phyloP scores from a whole-genome alignment of 352 stramenopile genomes.

The Blastocystis sp. region DNA sequence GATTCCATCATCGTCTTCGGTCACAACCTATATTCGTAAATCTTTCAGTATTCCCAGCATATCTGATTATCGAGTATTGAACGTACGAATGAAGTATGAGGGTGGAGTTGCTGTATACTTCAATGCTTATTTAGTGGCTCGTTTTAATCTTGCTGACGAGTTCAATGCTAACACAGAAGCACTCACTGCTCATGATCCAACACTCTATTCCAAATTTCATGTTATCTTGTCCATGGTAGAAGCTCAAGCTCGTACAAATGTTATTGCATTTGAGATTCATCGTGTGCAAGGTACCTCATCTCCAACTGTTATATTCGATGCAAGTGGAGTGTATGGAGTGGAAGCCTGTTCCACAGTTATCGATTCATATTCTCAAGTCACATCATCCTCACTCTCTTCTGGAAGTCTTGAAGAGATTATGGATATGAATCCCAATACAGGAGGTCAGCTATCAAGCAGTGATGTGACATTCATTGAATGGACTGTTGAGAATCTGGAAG shows the following conservation, averaged over 20 bases:
- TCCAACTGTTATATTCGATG: neutral
- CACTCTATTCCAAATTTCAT: neutral
- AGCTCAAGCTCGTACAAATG: neutral
- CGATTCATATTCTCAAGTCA: too few species aligned
- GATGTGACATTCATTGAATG: neutral
- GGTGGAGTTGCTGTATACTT: constrained; percentile 9
- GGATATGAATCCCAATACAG: neutral
- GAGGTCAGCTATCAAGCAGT: neutral
- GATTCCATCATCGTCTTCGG: neutral
- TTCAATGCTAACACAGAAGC: neutral
- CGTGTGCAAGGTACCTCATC: neutral
- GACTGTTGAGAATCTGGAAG: constrained; percentile 34
- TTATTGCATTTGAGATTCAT: constrained; percentile 18
- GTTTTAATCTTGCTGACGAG: neutral
- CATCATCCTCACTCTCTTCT: neutral
- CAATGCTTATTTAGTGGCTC: neutral
- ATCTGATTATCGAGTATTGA: neutral
- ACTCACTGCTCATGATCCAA: neutral
- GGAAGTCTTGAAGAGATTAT: neutral
- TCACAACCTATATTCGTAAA: neutral
- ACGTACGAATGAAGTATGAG: neutral
- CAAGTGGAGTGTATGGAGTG: neutral
- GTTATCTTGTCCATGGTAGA: neutral
- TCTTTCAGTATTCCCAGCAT: neutral
- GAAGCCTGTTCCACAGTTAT: neutral